Evolutionary conservation across 768 basidiomycete species (phyloP).

Genomic region (Rhodotorula paludigena): DNA sequence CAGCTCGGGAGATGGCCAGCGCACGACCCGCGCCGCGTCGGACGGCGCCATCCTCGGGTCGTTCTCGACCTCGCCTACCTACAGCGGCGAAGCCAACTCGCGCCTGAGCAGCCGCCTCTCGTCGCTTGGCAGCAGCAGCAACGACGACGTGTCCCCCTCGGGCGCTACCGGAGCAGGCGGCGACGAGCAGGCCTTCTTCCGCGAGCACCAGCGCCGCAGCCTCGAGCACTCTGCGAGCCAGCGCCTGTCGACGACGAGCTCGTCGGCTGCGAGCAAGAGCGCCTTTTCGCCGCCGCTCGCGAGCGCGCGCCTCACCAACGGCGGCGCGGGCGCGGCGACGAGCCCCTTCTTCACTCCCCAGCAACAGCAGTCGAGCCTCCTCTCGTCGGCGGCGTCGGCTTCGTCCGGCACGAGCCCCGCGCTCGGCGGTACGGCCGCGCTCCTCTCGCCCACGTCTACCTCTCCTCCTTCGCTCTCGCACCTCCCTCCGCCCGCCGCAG

Average conservation of each 20-base stretch:
- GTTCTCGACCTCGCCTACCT: background rate
- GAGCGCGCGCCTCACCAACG: background rate
- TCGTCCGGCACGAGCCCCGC: background rate
- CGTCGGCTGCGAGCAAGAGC: conserved; percentile 4
- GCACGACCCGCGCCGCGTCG: conserved; percentile 26
- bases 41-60: conserved; percentile 25
- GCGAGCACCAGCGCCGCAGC: conserved; percentile 32
- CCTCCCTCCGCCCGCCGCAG: background rate
- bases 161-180: too few species aligned
- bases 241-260: conserved; percentile 16
- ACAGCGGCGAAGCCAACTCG: background rate
- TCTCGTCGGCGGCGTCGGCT: background rate
- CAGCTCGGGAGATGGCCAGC: background rate
- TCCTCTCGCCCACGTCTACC: conserved; percentile 11
- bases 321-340: conserved; percentile 8
- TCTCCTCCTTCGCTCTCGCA: background rate
- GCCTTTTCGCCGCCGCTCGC: conserved; percentile 19
- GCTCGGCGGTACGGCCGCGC: background rate
- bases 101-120: conserved; percentile 10
- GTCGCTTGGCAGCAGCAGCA: conserved; percentile 13
- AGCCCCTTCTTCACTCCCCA: conserved; percentile 8
- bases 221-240: conserved; percentile 28
- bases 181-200: conserved; percentile 33
- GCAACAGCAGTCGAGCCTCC: background rate
- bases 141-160: too few species aligned